Evolutionary conservation across 192 early-diverging fungal species (phyloP).

Genomic region (Coemansia sp.): DNA sequence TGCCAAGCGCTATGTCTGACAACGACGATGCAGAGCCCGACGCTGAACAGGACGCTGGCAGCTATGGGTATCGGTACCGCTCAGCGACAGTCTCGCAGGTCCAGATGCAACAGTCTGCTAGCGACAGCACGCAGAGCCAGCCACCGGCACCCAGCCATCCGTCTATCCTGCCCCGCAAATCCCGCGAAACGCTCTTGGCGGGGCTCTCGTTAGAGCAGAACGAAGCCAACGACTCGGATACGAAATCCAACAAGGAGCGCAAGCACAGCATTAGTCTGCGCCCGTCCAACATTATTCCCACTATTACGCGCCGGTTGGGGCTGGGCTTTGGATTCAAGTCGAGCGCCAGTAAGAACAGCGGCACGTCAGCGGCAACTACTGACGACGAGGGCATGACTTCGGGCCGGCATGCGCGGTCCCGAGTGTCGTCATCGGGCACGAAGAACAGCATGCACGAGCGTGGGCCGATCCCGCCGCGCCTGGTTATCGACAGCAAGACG

Average conservation of each 20-base stretch:
- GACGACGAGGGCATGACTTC: slow-evolving; percentile 10
- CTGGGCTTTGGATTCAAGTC: slow-evolving; percentile 44
- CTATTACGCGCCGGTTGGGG: slow-evolving; percentile 39
- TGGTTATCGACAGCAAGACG: slow-evolving; percentile 14
- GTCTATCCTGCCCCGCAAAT: neutral
- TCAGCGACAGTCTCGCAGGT: slow-evolving; percentile 46
- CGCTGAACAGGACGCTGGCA: too few relatives aligned
- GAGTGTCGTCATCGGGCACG: slow-evolving; percentile 8
- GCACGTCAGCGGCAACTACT: slow-evolving; percentile 6
- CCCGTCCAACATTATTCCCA: slow-evolving; percentile 43
- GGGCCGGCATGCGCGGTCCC: neutral
- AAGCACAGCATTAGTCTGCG: slow-evolving; percentile 32
- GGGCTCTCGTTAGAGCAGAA: neutral
- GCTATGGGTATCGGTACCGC: slow-evolving; percentile 18
- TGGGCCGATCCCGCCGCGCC: slow-evolving; percentile 32
- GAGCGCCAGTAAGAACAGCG: neutral
- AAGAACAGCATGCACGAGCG: slow-evolving; percentile 5
- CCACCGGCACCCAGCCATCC: neutral
- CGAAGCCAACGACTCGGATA: neutral
- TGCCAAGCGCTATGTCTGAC: neutral
- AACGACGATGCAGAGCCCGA: neutral
- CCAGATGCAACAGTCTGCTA: neutral
- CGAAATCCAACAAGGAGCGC: slow-evolving; percentile 4
- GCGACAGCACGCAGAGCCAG: neutral
- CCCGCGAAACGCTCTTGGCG: slow-evolving; percentile 1